These are phyloP conservation scores for Colletotrichum paranaense DNA, from an alignment of 2,329 filamentous ascomycete genomes.

Conservation along the genomic window DNA sequence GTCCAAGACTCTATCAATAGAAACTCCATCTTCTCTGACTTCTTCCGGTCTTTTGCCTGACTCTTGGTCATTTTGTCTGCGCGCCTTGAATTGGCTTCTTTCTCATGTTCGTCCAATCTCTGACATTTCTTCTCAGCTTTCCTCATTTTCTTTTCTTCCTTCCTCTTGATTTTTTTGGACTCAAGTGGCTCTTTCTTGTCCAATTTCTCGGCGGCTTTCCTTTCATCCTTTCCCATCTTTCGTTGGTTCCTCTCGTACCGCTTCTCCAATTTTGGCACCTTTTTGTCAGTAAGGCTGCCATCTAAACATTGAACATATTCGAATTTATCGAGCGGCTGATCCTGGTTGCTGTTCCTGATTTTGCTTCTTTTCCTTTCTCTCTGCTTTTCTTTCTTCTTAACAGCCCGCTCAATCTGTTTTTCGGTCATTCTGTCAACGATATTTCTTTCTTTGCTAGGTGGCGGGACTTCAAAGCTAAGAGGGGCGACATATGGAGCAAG, in stretches of 20 bases:
- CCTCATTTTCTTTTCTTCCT: background rate
- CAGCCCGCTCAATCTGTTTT: background rate
- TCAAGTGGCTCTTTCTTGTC: background rate
- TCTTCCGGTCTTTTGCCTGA: background rate
- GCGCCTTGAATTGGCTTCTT: background rate
- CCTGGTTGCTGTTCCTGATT: background rate
- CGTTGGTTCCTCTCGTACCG: background rate
- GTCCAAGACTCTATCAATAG: background rate
- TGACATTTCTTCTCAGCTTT: background rate
- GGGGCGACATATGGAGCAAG: background rate
- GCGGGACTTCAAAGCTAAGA: background rate
- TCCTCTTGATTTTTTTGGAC: background rate
- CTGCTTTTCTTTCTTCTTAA: background rate
- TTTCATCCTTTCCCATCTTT: background rate
- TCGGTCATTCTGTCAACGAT: background rate
- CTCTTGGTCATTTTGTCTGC: background rate
- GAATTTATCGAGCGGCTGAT: background rate
- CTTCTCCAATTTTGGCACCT: background rate
- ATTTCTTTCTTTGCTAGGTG: background rate
- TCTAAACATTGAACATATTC: background rate
- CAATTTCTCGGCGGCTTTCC: background rate
- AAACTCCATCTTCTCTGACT: background rate
- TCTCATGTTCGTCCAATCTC: background rate
- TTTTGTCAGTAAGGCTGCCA: background rate
- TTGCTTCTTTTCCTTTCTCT: background rate